Conservation (phyloP, 495 filamentous ascomycete species). For the Neurospora sp. region DNA sequence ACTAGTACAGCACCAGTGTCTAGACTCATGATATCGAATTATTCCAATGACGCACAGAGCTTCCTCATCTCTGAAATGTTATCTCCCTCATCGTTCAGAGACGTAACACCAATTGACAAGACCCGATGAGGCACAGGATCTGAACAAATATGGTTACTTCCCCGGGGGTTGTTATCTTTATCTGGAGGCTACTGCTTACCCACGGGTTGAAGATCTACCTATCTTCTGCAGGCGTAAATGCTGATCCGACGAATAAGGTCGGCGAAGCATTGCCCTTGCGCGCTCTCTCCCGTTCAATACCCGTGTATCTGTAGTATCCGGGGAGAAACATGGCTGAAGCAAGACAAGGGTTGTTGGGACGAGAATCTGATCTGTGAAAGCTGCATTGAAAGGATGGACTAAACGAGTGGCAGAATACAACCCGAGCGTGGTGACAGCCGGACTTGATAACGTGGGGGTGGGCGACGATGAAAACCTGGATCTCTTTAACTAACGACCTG, state of each 20-base stretch:
- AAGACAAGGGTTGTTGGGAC: background rate
- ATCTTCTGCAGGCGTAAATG: background rate
- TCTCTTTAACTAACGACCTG: no score
- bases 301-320: background rate
- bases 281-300: background rate
- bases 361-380: background rate
- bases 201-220: background rate
- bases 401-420: background rate
- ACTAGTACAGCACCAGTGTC: background rate
- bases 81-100: background rate
- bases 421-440: background rate
- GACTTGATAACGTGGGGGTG: background rate
- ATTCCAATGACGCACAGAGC: background rate
- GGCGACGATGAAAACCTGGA: background rate
- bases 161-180: background rate
- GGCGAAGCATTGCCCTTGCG: background rate
- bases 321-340: background rate
- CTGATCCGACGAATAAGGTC: background rate
- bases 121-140: background rate
- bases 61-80: background rate
- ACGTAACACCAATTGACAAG: background rate
- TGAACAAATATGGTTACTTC: background rate
- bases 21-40: background rate
- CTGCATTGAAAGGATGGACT: background rate
- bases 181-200: background rate